Conservation (phyloP, 164 flowering plant species). For the Nelumbo lutea region DNA sequence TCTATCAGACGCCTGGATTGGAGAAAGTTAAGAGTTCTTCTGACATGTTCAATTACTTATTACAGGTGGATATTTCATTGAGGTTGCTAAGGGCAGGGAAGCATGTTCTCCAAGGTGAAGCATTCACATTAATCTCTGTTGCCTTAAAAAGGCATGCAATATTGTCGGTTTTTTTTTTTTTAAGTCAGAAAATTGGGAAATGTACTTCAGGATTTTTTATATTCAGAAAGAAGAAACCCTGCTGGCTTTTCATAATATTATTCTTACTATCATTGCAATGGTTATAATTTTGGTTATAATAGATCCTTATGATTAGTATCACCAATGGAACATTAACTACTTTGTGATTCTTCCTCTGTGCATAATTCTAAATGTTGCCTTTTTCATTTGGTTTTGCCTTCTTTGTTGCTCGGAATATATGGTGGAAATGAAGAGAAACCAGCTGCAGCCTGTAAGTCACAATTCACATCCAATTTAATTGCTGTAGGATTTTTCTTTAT, state of each 20-base stretch:
- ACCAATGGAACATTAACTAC: not conserved
- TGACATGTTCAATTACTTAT: too few species aligned
- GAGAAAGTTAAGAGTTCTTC: too few species aligned
- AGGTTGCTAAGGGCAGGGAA: slow-evolving; percentile 85
- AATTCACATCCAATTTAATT: slow-evolving; percentile 28
- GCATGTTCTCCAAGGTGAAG: slow-evolving; percentile 91
- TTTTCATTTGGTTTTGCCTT: slow-evolving; percentile 8
- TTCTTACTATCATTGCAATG: not conserved
- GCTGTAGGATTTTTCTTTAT: slow-evolving; percentile 1
- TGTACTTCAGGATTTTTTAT: too few species aligned
- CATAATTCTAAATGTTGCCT: slow-evolving; percentile 4
- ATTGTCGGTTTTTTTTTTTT: too few species aligned
- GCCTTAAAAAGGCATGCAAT: too few species aligned
- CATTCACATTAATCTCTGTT: not conserved
- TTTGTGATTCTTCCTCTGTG: not conserved
- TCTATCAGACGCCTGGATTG: too few species aligned
- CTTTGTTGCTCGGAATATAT: slow-evolving; percentile 21
- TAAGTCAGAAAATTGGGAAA: too few species aligned
- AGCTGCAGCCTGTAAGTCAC: slow-evolving; percentile 76
- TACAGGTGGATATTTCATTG: slow-evolving; percentile 83
- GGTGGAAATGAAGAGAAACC: slow-evolving; percentile 78
- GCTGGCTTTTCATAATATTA: not conserved
- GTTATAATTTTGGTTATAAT: not conserved
- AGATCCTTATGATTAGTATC: not conserved
- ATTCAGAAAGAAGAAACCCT: not conserved